These are phyloP conservation scores for Fusarium sp. DNA, from an alignment of 2,329 filamentous ascomycete genomes.

Conservation along the genomic window DNA sequence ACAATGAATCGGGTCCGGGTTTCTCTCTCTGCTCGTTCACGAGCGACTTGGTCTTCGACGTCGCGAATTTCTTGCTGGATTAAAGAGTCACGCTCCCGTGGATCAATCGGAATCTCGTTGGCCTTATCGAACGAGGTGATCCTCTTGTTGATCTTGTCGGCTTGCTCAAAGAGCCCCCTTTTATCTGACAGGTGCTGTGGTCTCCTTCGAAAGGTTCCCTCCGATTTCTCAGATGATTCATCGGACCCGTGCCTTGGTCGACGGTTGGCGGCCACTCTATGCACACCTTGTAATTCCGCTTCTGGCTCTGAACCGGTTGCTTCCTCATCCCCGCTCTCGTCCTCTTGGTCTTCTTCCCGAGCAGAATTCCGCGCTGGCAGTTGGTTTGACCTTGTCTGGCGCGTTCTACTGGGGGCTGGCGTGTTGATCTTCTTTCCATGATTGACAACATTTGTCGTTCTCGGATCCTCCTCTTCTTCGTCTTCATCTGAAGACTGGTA, in stretches of 20 bases:
- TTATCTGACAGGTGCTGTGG: background rate
- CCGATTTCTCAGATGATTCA: background rate
- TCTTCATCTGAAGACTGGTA: slow-evolving; percentile 1
- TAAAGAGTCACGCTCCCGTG: slow-evolving; percentile 21
- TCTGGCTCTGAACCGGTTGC: background rate
- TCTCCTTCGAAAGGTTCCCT: background rate
- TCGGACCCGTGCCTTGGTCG: background rate
- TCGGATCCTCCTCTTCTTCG: slow-evolving; percentile 10
- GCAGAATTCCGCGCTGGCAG: background rate
- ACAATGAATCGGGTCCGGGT: background rate
- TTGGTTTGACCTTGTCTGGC: slow-evolving; percentile 3
- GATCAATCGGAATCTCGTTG: slow-evolving; percentile 13
- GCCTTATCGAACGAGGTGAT: slow-evolving; percentile 12
- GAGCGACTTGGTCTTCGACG: slow-evolving; percentile 29
- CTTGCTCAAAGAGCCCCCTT: slow-evolving; percentile 21
- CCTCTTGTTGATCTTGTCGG: background rate
- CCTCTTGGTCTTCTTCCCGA: slow-evolving; percentile 4
- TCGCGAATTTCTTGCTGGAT: slow-evolving; percentile 39
- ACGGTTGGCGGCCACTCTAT: too few relatives aligned
- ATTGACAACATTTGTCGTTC: background rate
- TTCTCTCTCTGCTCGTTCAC: slow-evolving; percentile 23
- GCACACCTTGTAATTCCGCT: too few relatives aligned
- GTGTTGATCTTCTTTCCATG: slow-evolving; percentile 34
- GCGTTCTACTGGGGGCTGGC: slow-evolving; percentile 28
- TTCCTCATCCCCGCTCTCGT: background rate